Conservation (phyloP, 176 grass and related monocot genomes). For the Carex cristatella region DNA sequence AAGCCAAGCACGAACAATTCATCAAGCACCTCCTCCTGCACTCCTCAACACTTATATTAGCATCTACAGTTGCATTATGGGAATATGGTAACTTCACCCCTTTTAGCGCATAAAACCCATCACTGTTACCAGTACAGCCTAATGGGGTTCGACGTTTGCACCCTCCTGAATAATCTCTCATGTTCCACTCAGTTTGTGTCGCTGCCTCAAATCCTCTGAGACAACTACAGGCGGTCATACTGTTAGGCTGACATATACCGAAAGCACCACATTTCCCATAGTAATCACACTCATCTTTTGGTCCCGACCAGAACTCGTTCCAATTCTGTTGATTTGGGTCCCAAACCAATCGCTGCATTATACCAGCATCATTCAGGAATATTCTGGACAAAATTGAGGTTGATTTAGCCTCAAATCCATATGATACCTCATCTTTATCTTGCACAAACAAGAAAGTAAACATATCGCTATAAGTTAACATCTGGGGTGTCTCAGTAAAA, state of each 20-base stretch:
- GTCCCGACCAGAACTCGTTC: constrained; percentile 36
- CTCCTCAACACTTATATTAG: not conserved
- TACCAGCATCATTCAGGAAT: constrained; percentile 34
- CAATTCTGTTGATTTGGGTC: not conserved
- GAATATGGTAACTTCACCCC: constrained; percentile 54
- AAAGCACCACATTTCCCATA: constrained; percentile 44
- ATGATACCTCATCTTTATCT: constrained; percentile 25
- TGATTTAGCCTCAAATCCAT: constrained; percentile 17
- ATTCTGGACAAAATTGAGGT: constrained; percentile 26
- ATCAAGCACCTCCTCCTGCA: constrained; percentile 13
- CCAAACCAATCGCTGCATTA: constrained; percentile 45
- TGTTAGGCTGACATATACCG: constrained; percentile 29
- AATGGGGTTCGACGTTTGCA: constrained; percentile 11
- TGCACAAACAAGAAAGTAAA: constrained; percentile 35
- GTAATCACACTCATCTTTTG: constrained; percentile 36
- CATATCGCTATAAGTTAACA: constrained; percentile 32
- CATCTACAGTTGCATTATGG: not conserved
- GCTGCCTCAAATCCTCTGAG: constrained; percentile 18
- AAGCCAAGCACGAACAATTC: constrained; percentile 25
- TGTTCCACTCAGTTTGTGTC: constrained; percentile 30
- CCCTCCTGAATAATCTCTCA: constrained; percentile 42
- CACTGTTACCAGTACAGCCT: not conserved
- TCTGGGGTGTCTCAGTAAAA: too few species aligned
- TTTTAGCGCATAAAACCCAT: constrained; percentile 40
- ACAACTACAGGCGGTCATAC: constrained; percentile 32